A percentile compares a stretch with the other conserved stretches of the same genome.
Evolutionary conservation across 2,329 filamentous ascomycete species (phyloP).

Genomic region (Dactylellina drechsleri): DNA sequence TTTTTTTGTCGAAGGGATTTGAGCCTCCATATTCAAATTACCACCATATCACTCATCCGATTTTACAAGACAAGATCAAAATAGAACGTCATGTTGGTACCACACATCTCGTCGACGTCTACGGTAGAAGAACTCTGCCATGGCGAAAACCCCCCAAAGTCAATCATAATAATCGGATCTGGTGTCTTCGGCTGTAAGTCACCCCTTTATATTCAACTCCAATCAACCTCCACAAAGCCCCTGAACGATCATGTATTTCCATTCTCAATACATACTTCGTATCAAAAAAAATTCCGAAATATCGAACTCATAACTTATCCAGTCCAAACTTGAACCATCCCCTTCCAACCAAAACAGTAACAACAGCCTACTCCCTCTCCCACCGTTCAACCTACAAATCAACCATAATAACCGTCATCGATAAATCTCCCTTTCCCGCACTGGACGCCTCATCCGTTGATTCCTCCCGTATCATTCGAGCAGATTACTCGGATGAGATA

Average conservation of each 20-base stretch:
- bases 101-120: constrained; percentile 23
- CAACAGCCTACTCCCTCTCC: constrained; percentile 57
- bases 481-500: constrained; percentile 81
- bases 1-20: no score
- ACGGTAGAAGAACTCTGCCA: constrained; percentile 29
- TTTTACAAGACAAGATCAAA: no score
- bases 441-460: constrained; percentile 72
- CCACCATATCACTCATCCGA: no score
- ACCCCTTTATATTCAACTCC: background rate
- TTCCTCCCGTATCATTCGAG: constrained; percentile 72
- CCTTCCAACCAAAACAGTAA: constrained; percentile 44
- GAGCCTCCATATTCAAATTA: no score
- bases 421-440: constrained; percentile 70
- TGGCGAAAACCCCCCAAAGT: constrained; percentile 56
- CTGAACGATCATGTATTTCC: no score
- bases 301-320: constrained; percentile 55
- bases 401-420: constrained; percentile 71
- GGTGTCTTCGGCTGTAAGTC: constrained; percentile 69
- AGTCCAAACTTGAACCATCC: constrained; percentile 57
- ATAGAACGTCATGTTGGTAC: constrained; percentile 14
- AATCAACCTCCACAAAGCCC: no score
- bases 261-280: background rate
- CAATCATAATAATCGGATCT: constrained; percentile 75
- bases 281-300: constrained; percentile 51
- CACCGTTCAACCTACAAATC: constrained; percentile 66